Evolutionary conservation across 148 eudicot species (phyloP), one percentile per base, ranked within the genome.

Genomic region (Silene latifolia): DNA sequence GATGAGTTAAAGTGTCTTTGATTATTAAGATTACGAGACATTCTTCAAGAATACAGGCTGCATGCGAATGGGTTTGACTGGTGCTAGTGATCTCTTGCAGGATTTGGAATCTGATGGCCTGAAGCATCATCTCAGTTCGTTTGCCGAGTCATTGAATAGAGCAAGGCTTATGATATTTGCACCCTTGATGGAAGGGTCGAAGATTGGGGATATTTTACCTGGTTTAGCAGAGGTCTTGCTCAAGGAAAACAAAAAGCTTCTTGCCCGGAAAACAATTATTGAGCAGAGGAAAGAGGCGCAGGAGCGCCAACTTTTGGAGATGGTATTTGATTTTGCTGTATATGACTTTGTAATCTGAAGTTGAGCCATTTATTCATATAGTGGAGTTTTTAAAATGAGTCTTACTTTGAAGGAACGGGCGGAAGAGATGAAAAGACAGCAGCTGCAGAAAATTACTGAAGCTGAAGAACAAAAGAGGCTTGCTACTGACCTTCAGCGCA

Each of bases 201-300:
- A 83, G 72, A 77, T 91, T 27, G 86, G 85, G 64, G 98, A 89
- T 67, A 75, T 82, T 79, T 86, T 91, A 46, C 88, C 98, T n/a
- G 85, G 82, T 82, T 86, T 94, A 77, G 92, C 84, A 5, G 98
- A 91, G 58, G 81, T 84, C 57, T 91, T 94, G 23, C 97, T 90
- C 68, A 94, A 86, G 81, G 98, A 94, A 66, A 97, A 94, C 84
- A 90, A 78, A 77, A 86, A 85, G 76, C 96, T 91, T 84, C 93
- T 94, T 84, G 98, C 97, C 61, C 85, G 98, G 47, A 94, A 94
- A 67, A 88, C 91, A 47, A 85, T 94, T 61, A 94, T 94, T 82
- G 98, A 94, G 75, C 89, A 94, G 74, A 87, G 97, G 58, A 94
- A 94, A 77, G 98, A 94, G 79, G 98, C 91, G 29, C 96, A 91